Evolutionary conservation across 331 rosid species (phyloP).

Genomic region (Stylosanthes scabra): DNA sequence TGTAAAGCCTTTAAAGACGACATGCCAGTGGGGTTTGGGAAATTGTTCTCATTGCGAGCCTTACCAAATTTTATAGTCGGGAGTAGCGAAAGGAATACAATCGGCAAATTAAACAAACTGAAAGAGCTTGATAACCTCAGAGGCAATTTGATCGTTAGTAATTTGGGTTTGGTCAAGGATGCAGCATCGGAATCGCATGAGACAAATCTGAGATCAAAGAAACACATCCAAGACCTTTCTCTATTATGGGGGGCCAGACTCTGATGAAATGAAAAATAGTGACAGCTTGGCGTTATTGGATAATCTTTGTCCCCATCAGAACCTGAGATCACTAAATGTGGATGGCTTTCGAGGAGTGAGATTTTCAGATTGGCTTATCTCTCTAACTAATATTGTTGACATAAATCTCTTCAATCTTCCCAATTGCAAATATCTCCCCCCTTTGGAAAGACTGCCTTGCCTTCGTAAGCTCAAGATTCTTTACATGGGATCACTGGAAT

Average conservation of each 20-base stretch:
- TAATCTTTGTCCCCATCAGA: slow-evolving; percentile 5
- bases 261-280: not conserved
- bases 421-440: slow-evolving; percentile 8
- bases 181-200: not conserved
- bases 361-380: slow-evolving; percentile 27
- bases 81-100: too few species aligned
- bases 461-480: not conserved
- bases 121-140: not conserved
- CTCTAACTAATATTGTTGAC: slow-evolving; percentile 10
- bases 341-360: not conserved
- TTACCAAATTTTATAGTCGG: not conserved
- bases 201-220: slow-evolving; percentile 12
- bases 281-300: not conserved
- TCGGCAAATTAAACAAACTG: slow-evolving; percentile 15
- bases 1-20: not conserved
- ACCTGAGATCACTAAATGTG: not conserved
- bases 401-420: not conserved
- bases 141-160: not conserved
- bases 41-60: slow-evolving; percentile 8
- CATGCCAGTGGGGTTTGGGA: slow-evolving; percentile 8
- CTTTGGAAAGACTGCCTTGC: not conserved
- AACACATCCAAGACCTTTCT: not conserved
- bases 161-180: not conserved
- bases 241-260: not conserved
- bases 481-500: not conserved